These are phyloP conservation scores for Monilinia fructigena DNA, from an alignment of 2,329 filamentous ascomycete species.

Conservation along the genomic window DNA sequence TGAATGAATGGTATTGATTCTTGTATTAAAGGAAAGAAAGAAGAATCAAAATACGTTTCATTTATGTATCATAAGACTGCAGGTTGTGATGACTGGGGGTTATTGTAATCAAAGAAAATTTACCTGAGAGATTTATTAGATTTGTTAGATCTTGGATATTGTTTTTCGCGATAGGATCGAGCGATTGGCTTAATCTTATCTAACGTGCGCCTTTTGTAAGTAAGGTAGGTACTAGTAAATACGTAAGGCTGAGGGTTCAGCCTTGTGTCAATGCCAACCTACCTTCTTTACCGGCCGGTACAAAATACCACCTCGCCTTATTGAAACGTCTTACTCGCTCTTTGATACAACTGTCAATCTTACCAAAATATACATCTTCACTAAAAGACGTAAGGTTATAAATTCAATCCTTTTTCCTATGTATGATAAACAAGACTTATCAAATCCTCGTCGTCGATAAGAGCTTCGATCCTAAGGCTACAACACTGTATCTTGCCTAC, in stretches of 20 bases:
- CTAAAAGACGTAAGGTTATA: not conserved
- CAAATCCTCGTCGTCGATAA: not conserved
- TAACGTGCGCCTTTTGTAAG: no score
- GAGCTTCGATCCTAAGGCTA: conserved; percentile 4
- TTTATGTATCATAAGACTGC: no score
- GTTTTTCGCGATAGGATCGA: no score
- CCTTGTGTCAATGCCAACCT: no score
- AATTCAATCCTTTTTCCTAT: not conserved
- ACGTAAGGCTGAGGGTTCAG: no score
- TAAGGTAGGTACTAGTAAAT: no score
- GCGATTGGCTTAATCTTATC: not conserved
- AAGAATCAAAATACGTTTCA: not conserved
- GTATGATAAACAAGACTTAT: not conserved
- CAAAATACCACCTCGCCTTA: no score
- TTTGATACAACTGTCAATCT: no score
- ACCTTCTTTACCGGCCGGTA: no score
- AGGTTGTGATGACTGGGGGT: not conserved
- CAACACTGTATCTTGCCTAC: not conserved
- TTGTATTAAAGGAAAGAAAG: no score
- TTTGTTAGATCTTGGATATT: not conserved
- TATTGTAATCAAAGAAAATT: conserved; percentile 17
- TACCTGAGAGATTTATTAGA: not conserved
- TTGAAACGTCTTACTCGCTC: no score
- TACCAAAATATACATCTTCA: no score
- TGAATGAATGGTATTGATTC: not conserved